Evolutionary conservation across 1,284 basidiomycete species (phyloP).

Genomic region (Hemileia vastatrix): DNA sequence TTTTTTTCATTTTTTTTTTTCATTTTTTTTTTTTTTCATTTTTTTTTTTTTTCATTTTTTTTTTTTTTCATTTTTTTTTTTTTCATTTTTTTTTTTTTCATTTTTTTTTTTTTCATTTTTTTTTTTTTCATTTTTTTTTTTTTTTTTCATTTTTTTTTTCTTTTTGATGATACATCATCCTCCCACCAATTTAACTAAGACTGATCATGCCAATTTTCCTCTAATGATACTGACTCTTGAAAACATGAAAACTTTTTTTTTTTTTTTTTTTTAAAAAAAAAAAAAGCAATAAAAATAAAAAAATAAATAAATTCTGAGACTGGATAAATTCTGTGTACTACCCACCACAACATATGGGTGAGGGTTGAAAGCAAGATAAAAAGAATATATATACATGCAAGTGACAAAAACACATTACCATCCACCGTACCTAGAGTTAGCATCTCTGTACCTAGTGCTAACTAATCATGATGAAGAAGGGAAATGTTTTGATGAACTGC

Average conservation of each 20-base stretch:
- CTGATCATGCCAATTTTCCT: conserved; percentile 6
- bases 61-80: neutral
- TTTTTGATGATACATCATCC: neutral
- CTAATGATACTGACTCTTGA: neutral
- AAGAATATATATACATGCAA: neutral
- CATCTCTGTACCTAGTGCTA: neutral
- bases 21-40: neutral
- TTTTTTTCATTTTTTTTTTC: neutral
- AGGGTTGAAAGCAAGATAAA: too few relatives aligned
- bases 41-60: neutral
- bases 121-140: neutral
- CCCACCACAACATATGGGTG: too few relatives aligned
- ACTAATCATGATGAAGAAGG: neutral
- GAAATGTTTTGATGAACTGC: conserved; percentile 1
- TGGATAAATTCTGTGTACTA: too few relatives aligned
- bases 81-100: neutral
- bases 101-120: neutral
- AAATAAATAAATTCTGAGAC: neutral
- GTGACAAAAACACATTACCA: neutral
- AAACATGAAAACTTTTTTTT: neutral
- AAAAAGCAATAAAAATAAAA: neutral
- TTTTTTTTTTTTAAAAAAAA: conserved; percentile 2
- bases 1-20: neutral
- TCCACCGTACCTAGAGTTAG: neutral
- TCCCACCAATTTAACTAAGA: neutral